A percentile compares a stretch with the other conserved stretches of the same genome.
These are phyloP conservation scores for Peltaster fructicola DNA, from an alignment of 2,329 filamentous ascomycete genomes.

Conservation along the genomic window DNA sequence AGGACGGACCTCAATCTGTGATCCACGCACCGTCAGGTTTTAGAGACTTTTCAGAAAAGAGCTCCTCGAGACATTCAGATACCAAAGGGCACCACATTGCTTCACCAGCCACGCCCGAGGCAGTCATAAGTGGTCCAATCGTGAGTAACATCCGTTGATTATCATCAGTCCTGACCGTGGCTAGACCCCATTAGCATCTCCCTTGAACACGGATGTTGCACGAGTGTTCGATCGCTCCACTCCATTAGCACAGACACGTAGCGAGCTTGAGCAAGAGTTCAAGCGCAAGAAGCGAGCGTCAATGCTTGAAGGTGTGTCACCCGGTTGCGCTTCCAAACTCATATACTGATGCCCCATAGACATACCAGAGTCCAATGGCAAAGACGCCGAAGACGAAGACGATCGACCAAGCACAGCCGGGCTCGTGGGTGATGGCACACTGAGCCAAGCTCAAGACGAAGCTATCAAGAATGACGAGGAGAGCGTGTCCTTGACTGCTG, in stretches of 20 bases:
- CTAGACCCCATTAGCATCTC: too few species aligned
- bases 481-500: slow-evolving; percentile 50
- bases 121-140: slow-evolving; percentile 9
- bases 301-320: slow-evolving; percentile 53
- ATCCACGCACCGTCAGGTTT: slow-evolving; percentile 83
- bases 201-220: slow-evolving; percentile 57
- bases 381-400: slow-evolving; percentile 19
- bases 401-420: slow-evolving; percentile 18
- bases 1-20: slow-evolving; percentile 71
- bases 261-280: slow-evolving; percentile 48
- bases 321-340: slow-evolving; percentile 11
- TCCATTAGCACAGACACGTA: slow-evolving; percentile 64
- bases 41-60: slow-evolving; percentile 43
- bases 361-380: slow-evolving; percentile 28
- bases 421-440: slow-evolving; percentile 19
- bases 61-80: too few species aligned
- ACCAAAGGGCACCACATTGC: too few species aligned
- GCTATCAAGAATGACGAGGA: slow-evolving; percentile 37
- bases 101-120: slow-evolving; percentile 20
- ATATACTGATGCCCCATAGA: slow-evolving; percentile 21
- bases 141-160: background rate
- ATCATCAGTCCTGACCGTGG: too few species aligned
- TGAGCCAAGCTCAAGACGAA: slow-evolving; percentile 35
- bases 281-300: slow-evolving; percentile 40
- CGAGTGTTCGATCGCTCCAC: slow-evolving; percentile 49